phyloP scores from a whole-genome alignment of 257 asterid species.

The Fraxinus quadrangulata region DNA sequence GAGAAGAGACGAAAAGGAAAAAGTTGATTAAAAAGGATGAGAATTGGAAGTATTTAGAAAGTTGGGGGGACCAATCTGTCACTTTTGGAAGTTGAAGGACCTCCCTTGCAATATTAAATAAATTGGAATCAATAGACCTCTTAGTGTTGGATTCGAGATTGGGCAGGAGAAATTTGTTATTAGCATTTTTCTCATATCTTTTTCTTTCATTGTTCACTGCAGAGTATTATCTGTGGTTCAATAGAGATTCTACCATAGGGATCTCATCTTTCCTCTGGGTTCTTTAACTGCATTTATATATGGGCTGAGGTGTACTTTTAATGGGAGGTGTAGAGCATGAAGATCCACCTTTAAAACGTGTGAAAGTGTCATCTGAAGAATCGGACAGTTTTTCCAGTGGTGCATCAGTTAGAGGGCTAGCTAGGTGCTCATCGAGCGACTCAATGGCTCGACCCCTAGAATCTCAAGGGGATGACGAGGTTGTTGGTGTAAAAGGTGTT shows the following conservation, averaged over 20 bases:
- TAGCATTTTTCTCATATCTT: neutral
- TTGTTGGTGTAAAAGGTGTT: conserved; percentile 68
- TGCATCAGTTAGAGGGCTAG: conserved; percentile 45
- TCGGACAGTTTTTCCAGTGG: conserved; percentile 50
- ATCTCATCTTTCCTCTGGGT: conserved; percentile 26
- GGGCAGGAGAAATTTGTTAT: neutral
- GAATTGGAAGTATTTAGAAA: too few species aligned
- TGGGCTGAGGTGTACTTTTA: conserved; percentile 83
- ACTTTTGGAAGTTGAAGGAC: too few species aligned
- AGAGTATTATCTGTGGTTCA: conserved; percentile 16
- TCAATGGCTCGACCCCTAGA: conserved; percentile 66
- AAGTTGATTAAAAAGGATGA: too few species aligned
- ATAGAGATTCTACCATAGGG: conserved; percentile 26
- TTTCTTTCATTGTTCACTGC: conserved; percentile 16
- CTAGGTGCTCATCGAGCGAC: conserved; percentile 51
- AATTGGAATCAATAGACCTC: too few species aligned
- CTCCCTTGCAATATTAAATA: too few species aligned
- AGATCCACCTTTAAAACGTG: conserved; percentile 82
- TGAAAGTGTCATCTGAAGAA: conserved; percentile 58
- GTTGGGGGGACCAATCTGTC: too few species aligned
- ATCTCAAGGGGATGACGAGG: conserved; percentile 63
- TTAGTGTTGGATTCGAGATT: too few species aligned
- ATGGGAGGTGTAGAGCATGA: conserved; percentile 88
- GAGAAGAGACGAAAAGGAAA: too few species aligned
- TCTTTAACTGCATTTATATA: conserved; percentile 30